Base-by-base conservation (phyloP, 169 alveolate species). In the Eimeria sp. region DNA sequence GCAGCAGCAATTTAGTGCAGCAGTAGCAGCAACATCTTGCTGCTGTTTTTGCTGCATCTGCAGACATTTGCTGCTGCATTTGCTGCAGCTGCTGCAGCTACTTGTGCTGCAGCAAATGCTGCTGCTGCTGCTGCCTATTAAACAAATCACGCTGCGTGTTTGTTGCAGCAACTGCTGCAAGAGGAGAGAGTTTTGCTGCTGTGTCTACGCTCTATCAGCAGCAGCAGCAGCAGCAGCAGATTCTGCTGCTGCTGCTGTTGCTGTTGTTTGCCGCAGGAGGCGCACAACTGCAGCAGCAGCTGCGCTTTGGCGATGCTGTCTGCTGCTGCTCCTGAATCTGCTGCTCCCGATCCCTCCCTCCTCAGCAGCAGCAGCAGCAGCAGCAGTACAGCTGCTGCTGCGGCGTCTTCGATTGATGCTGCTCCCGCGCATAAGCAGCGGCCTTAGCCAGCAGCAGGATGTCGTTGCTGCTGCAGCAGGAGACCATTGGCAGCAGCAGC, bases 201-300 rank as follows among this genome's bases (percentile, higher is more conserved):
- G 78, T 30, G 78, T 70, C 47, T 70, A 70, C 9, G 25, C 75
- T 5, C 27, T 16, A 65, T 11, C 7, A 65, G 75, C 34, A 16
- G 75, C 75, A n/a, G 47, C 47, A 70, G 61, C 86, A 40, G 58
- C 86, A 14, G 86, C 86, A 40, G 86, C 86, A 18, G 86, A n/a
- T n/a, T 45, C 84, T 75, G 86, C 61, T 43, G 63, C 67, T 58
- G 67, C 67, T 58, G 67, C 67, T 58, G 67, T 25, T 58, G 67
- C 67, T 58, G 67, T 18, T 75, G 86, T 75, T 75, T 75, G 61
- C 86, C 43, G 86, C 86, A 43, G 57, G 3, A 34, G 34, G 40
- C 58, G 58, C 86, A 34, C 16, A 11, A 75, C 18, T 34, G 58
- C 86, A 43, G 61, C 86, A 75, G n/a, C 86, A 10, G 86, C 86